These are phyloP conservation scores for Melampsora americana DNA, from an alignment of 1,284 basidiomycete genomes.

Conservation along the genomic window DNA sequence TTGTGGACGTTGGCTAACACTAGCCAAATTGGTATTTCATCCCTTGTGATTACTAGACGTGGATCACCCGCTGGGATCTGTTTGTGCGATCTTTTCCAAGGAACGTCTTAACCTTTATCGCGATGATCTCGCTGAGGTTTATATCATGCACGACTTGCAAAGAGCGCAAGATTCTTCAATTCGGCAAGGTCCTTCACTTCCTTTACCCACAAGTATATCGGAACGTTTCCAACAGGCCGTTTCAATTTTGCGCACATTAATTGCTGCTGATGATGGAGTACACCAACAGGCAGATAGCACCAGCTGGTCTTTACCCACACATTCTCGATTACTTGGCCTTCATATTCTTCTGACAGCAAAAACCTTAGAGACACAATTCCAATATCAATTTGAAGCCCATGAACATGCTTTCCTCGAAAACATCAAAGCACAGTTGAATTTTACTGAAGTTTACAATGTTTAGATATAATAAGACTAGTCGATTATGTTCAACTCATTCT, in stretches of 20 bases:
- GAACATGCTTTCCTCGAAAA: not conserved
- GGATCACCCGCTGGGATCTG: slow-evolving; percentile 6
- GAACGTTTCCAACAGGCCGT: not conserved
- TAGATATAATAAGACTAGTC: too few relatives aligned
- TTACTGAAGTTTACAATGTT: too few relatives aligned
- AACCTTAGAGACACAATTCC: not conserved
- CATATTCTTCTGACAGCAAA: not conserved
- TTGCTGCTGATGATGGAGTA: too few relatives aligned
- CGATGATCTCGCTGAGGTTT: slow-evolving; percentile 32
- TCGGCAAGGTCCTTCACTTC: not conserved
- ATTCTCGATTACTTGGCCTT: not conserved
- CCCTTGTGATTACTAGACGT: slow-evolving; percentile 12
- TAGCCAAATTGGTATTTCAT: not conserved
- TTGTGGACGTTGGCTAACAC: not conserved
- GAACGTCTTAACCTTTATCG: slow-evolving; percentile 36
- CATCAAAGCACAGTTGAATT: too few relatives aligned
- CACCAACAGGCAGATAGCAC: not conserved
- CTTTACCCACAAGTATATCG: not conserved
- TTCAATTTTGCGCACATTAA: not conserved
- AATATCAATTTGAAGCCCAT: not conserved
- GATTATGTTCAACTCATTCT: too few relatives aligned
- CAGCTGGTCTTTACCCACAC: not conserved
- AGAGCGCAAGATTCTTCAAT: not conserved
- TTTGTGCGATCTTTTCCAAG: slow-evolving; percentile 17
- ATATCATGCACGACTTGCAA: slow-evolving; percentile 17